Base-by-base conservation (phyloP, 1,284 basidiomycete genomes). In the Anthracocystis walkeri region DNA sequence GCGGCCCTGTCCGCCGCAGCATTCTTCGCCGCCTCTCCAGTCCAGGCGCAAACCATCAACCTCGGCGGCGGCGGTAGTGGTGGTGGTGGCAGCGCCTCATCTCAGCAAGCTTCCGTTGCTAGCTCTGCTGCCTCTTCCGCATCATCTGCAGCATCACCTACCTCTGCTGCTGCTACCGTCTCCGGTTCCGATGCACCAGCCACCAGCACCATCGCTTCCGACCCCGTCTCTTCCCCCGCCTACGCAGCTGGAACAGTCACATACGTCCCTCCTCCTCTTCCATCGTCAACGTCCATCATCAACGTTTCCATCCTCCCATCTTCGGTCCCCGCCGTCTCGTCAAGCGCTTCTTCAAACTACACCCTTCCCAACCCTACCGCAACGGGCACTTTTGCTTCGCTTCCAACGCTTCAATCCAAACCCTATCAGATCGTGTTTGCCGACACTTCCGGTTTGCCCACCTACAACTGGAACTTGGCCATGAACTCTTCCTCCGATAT, bases 261-360 rank as follows among this genome's bases (percentile, higher is more conserved):
- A 27, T 69, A 72, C 53, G 31, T 65, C 27, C 64, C 69, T 1
- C 61, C 58, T n/a, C 68, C 65, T 27, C 65, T 66, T 18, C 65
- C 65, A 7, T 48, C 69, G 1, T 68, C 64, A 0, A 52, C 54
- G 4, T 51, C 62, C n/a, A 8, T 10, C 52, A 72, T 72, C 59
- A 59, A 76, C 38, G 74, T 76, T 27, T 58, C 65, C 21, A 7
- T 51, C 2, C 65, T 76, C 10, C 74, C 74, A 6, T 54, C 65
- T 10, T 60, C 62, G 6, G 46, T 76, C 3, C 62, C 70, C 7
- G 38, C 63, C 2, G n/a, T 60, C 54, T 21, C 33, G 18, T 35
- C 44, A 7, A 72, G 65, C 31, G 65, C 75, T 40, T 80, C 79
- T 2, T 78, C 77, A 57, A 80, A 80, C 68, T 80, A 56, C 54